Conservation (phyloP, 129 eudicot genomes). For the Chrysanthemum lavandulifolium region DNA sequence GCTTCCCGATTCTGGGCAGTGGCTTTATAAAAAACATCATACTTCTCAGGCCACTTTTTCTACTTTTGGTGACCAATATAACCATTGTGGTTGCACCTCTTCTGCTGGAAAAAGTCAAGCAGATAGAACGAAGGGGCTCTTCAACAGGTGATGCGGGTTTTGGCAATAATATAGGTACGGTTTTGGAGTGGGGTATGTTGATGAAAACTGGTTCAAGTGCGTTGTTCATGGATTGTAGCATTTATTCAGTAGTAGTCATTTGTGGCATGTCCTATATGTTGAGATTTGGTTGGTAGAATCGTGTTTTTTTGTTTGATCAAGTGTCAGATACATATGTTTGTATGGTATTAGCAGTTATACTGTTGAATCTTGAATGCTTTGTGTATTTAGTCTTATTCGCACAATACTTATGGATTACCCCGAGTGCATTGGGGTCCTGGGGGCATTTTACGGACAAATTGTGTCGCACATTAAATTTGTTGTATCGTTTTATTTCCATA, state of each 20-base stretch:
- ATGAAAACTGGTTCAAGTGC: conserved; percentile 54
- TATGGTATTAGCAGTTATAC: background rate
- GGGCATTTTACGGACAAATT: no score
- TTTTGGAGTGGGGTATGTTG: conserved; percentile 58
- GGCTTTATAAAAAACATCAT: conserved; percentile 32
- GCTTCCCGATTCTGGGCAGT: conserved; percentile 58
- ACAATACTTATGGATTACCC: background rate
- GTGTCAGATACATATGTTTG: background rate
- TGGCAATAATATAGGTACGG: conserved; percentile 48
- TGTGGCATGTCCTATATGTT: conserved; percentile 54
- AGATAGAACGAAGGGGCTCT: conserved; percentile 19
- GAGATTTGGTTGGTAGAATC: conserved; percentile 39
- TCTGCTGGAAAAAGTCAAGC: conserved; percentile 38
- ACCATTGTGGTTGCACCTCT: conserved; percentile 47
- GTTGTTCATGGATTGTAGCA: conserved; percentile 67
- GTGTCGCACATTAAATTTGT: no score
- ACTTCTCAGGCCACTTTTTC: conserved; percentile 58
- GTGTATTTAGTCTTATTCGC: background rate
- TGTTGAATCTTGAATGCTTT: background rate
- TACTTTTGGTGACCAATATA: conserved; percentile 67
- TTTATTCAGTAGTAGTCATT: conserved; percentile 52
- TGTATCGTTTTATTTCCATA: no score
- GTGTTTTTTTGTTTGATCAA: conserved; percentile 6
- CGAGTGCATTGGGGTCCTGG: no score
- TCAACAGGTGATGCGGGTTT: conserved; percentile 33